Percentiles rank a stretch among this genome's conserved stretches.
Conservation (phyloP, 106 monocot genomes). For the Alisma plantagoaquatica region DNA sequence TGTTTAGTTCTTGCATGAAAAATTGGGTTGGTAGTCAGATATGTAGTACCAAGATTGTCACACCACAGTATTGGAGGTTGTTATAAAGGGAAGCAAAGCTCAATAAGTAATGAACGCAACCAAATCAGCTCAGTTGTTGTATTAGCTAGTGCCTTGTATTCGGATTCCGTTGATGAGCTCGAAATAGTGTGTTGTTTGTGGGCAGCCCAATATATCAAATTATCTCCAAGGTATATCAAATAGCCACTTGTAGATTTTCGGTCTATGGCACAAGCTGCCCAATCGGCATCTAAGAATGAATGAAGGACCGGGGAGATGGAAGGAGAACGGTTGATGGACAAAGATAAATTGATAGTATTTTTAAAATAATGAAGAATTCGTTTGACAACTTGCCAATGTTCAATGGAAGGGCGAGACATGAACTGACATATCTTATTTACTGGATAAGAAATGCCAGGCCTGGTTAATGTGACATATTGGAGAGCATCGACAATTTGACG, state of each 20-base stretch:
- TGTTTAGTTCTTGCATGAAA: background rate
- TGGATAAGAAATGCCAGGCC: background rate
- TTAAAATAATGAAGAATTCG: background rate
- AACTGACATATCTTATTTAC: background rate
- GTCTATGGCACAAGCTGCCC: background rate
- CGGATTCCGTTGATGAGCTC: too few species aligned
- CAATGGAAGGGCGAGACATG: background rate
- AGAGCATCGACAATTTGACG: background rate
- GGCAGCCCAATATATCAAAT: background rate
- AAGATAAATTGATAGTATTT: background rate
- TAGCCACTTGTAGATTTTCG: background rate
- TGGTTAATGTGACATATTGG: background rate
- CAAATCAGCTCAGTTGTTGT: background rate
- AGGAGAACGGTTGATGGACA: background rate
- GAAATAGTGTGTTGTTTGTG: background rate
- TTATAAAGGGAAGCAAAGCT: background rate
- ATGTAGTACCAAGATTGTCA: background rate
- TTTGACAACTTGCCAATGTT: background rate
- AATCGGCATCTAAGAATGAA: background rate
- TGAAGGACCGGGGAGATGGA: background rate
- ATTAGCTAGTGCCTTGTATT: background rate
- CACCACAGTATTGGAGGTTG: background rate
- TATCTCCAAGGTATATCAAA: background rate
- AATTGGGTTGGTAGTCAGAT: background rate
- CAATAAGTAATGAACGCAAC: background rate